Conservation (phyloP, 2,329 filamentous ascomycete genomes). For the Nemania sp. region DNA sequence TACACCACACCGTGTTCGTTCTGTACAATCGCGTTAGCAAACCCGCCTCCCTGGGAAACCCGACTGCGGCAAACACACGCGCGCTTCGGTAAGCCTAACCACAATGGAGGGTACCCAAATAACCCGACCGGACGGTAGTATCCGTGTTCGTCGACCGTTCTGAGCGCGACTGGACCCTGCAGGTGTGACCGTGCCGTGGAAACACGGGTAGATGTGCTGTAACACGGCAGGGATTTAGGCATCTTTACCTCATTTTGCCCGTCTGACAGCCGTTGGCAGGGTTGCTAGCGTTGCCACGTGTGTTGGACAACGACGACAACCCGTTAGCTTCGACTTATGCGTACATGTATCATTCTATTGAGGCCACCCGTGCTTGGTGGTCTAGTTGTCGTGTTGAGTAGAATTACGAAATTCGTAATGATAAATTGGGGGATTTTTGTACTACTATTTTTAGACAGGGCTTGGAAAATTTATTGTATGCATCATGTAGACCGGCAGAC, state of each 20-base stretch:
- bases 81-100: constrained; percentile 8
- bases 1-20: neutral
- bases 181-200: constrained; percentile 28
- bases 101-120: constrained; percentile 10
- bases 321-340: constrained; percentile 2
- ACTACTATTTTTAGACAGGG: no score
- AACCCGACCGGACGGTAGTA: no score
- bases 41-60: neutral
- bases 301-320: constrained; percentile 19
- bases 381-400: no score
- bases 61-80: constrained; percentile 15
- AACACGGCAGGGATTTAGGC: constrained; percentile 32
- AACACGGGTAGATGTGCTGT: constrained; percentile 24
- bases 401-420: no score
- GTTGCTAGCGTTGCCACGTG: constrained; percentile 32
- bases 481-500: no score
- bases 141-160: constrained; percentile 29
- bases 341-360: no score
- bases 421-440: no score
- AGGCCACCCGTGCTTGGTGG: no score
- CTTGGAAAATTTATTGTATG: no score
- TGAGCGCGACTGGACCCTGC: constrained; percentile 36
- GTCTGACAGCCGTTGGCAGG: constrained; percentile 22
- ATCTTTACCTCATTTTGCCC: constrained; percentile 27
- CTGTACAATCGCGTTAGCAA: neutral